Conservation (phyloP, 2,329 filamentous ascomycete genomes). For the Stagonosporopsis chrysanthemi region DNA sequence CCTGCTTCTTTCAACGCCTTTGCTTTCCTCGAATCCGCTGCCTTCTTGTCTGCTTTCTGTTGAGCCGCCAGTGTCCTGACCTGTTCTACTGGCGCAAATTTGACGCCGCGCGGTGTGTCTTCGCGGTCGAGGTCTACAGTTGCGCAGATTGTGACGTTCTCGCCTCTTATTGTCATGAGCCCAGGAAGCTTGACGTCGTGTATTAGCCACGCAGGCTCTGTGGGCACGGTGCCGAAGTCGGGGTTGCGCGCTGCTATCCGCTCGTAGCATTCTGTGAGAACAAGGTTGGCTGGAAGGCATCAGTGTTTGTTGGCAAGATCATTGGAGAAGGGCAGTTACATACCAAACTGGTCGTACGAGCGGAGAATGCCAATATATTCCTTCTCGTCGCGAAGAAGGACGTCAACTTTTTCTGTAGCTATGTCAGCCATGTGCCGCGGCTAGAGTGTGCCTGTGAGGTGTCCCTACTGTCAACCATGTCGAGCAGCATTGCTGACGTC, state of each 20-base stretch:
- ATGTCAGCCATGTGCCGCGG: conserved; percentile 23
- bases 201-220: conserved; percentile 64
- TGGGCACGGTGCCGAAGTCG: conserved; percentile 31
- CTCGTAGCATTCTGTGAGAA: conserved; percentile 91
- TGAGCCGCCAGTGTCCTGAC: conserved; percentile 77
- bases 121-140: conserved; percentile 98
- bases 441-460: conserved; percentile 13
- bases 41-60: conserved; percentile 77
- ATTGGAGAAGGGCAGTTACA: conserved; percentile 2
- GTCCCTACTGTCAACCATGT: conserved; percentile 87
- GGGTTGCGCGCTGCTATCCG: conserved; percentile 75
- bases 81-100: conserved; percentile 69
- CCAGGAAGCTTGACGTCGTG: conserved; percentile 85
- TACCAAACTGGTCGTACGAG: conserved; percentile 99
- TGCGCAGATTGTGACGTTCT: conserved; percentile 94
- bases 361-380: conserved; percentile 92
- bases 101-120: conserved; percentile 81
- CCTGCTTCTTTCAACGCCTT: conserved; percentile 63
- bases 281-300: conserved; percentile 77
- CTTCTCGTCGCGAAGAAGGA: conserved; percentile 89
- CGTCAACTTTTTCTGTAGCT: conserved; percentile 84
- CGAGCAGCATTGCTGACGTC: conserved; percentile 91
- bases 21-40: conserved; percentile 61
- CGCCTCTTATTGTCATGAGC: conserved; percentile 89
- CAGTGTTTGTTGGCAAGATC: conserved; percentile 2